A percentile compares a stretch with the other conserved stretches of the same genome.
These are phyloP conservation scores for Tricholoma furcatifolium DNA, from an alignment of 768 basidiomycete genomes.

Conservation along the genomic window DNA sequence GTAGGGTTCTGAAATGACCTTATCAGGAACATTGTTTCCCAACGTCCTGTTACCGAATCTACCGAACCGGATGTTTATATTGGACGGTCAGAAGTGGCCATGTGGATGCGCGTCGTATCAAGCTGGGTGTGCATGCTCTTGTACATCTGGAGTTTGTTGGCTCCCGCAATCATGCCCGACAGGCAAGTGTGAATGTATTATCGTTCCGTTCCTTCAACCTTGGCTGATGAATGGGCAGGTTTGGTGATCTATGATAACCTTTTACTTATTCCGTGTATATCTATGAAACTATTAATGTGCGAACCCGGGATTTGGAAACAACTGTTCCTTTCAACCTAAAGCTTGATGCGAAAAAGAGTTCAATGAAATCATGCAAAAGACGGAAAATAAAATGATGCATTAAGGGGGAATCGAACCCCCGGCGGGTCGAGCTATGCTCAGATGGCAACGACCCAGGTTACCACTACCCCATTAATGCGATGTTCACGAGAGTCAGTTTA, in stretches of 20 bases:
- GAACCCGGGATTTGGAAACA: too few species aligned
- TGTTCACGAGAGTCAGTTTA: not conserved
- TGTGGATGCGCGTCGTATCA: conserved; percentile 99
- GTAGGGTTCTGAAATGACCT: not conserved
- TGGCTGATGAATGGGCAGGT: conserved; percentile 15
- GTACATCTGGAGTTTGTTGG: conserved; percentile 86
- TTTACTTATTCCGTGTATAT: not conserved
- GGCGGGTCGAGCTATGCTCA: conserved; percentile 55
- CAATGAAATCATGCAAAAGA: not conserved
- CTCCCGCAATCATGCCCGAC: conserved; percentile 89
- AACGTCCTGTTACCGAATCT: conserved; percentile 43
- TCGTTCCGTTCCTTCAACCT: not conserved
- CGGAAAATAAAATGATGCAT: not conserved
- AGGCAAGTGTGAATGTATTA: conserved; percentile 52
- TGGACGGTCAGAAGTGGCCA: conserved; percentile 91
- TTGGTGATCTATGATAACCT: conserved; percentile 17
- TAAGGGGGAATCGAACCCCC: conserved; percentile 67
- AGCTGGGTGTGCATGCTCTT: conserved; percentile 91
- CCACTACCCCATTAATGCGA: conserved; percentile 61
- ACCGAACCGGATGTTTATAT: conserved; percentile 81
- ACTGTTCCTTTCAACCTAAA: too few species aligned
- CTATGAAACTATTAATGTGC: not conserved
- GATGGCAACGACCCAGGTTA: conserved; percentile 65
- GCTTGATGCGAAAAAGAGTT: too few species aligned
- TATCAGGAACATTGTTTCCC: conserved; percentile 72